Conservation (phyloP, 305 asterid species). For the Fraxinus platypoda region DNA sequence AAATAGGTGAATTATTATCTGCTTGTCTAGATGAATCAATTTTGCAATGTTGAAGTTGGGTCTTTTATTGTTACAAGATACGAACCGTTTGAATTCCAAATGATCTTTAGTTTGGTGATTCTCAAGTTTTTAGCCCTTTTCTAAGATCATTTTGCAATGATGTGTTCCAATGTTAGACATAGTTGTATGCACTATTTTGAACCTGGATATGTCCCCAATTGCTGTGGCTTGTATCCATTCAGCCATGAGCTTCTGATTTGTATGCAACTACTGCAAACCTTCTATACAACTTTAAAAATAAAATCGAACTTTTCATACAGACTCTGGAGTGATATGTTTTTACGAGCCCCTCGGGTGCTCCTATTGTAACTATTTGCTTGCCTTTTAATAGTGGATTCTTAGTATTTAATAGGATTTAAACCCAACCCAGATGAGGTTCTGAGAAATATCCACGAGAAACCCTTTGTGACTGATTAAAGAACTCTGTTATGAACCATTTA, state of each 20-base stretch:
- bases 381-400: not conserved
- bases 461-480: not conserved
- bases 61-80: not conserved
- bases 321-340: not conserved
- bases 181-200: not conserved
- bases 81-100: not conserved
- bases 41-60: not conserved
- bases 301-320: not conserved
- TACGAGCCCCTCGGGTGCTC: not conserved
- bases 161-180: not conserved
- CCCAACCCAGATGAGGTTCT: not conserved
- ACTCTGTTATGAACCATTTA: not conserved
- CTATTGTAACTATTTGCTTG: not conserved
- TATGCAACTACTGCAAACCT: not conserved
- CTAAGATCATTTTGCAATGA: not conserved
- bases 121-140: not conserved
- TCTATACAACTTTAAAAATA: not conserved
- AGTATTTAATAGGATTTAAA: not conserved
- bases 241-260: not conserved
- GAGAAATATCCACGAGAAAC: not conserved
- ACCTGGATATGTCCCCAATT: not conserved
- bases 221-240: not conserved
- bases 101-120: not conserved
- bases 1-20: not conserved
- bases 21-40: not conserved